Conservation (phyloP, 176 grass and related monocot genomes). For the Musa acuminata region DNA sequence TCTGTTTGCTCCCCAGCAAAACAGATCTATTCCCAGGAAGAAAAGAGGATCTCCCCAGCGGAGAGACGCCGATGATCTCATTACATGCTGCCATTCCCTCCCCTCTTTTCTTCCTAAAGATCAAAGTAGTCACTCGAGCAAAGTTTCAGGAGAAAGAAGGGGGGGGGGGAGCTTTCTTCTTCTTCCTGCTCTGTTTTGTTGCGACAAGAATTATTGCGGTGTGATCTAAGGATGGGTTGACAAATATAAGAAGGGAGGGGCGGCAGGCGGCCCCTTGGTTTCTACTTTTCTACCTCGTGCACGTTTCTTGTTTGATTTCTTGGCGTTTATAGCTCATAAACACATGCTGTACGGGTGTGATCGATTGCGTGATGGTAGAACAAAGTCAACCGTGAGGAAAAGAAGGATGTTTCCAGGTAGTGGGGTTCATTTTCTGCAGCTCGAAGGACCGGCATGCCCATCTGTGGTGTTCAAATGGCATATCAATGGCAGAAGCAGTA, state of each 20-base stretch:
- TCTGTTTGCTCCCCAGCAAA: slow-evolving; percentile 2
- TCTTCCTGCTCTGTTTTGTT: not conserved
- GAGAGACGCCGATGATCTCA: slow-evolving; percentile 24
- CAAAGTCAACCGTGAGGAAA: not conserved
- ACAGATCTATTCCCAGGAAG: not conserved
- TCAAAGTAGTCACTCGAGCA: no score
- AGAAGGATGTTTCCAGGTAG: not conserved
- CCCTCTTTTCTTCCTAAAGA: not conserved
- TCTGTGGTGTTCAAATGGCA: no score
- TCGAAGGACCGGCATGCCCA: not conserved
- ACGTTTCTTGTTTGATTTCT: not conserved
- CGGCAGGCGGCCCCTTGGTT: not conserved
- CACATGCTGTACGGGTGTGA: not conserved
- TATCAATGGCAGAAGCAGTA: no score
- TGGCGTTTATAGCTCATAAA: no score
- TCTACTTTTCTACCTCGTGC: not conserved
- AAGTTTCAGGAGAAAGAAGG: not conserved
- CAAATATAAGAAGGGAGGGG: not conserved
- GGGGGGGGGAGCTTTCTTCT: not conserved
- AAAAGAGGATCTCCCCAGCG: slow-evolving; percentile 1
- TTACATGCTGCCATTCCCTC: slow-evolving; percentile 26
- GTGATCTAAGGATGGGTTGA: not conserved
- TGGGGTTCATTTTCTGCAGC: not conserved
- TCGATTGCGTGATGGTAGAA: not conserved
- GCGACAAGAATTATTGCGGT: not conserved